Conservation (phyloP, 2,329 filamentous ascomycete species). For the Fusarium protoensiforme region DNA sequence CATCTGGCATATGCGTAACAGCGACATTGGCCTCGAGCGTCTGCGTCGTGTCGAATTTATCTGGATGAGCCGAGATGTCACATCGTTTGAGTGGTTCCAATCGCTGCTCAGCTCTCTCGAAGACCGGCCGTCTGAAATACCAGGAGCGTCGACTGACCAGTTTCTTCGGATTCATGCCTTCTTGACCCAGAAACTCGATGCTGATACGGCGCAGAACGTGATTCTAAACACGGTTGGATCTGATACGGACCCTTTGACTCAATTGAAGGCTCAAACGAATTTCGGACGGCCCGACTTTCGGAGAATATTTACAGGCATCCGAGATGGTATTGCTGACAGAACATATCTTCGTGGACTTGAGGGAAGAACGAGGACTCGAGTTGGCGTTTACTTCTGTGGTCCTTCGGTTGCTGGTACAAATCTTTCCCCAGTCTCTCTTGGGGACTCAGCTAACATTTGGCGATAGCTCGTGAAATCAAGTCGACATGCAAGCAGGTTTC, state of each 20-base stretch:
- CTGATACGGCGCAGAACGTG: conserved; percentile 94
- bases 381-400: conserved; percentile 98
- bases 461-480: conserved; percentile 82
- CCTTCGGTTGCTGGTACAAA: conserved; percentile 75
- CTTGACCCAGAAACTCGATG: conserved; percentile 91
- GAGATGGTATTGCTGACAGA: conserved; percentile 85
- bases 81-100: conserved; percentile 99
- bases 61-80: conserved; percentile 97
- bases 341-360: conserved; percentile 88
- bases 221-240: conserved; percentile 94
- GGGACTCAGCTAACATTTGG: conserved; percentile 47
- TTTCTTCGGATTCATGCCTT: conserved; percentile 99
- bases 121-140: conserved; percentile 79
- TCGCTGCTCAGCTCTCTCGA: conserved; percentile 91
- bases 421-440: background rate
- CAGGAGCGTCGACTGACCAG: conserved; percentile 76
- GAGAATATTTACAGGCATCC: conserved; percentile 83
- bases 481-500: conserved; percentile 80
- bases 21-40: conserved; percentile 87
- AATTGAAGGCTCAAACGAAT: conserved; percentile 89
- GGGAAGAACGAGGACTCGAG: conserved; percentile 79
- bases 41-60: conserved; percentile 97
- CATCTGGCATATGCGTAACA: conserved; percentile 95
- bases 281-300: conserved; percentile 94
- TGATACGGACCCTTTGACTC: conserved; percentile 88